Conservation (phyloP, 148 eudicot species). For the Simmondsia chinensis region DNA sequence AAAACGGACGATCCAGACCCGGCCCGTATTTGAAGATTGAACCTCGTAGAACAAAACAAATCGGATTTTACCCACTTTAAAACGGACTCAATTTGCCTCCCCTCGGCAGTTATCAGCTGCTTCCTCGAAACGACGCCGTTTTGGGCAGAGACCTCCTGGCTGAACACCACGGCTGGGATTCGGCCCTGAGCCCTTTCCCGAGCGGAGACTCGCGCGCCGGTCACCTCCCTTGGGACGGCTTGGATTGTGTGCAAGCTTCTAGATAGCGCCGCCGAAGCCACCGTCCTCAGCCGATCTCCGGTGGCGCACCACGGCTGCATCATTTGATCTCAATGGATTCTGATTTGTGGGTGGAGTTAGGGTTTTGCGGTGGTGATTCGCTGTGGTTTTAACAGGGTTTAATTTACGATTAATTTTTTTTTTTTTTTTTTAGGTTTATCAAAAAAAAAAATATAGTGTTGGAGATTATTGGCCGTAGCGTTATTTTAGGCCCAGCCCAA, state of each 20-base stretch:
- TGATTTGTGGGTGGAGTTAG: no score
- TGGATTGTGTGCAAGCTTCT: conserved; percentile 69
- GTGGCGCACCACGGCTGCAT: conserved; percentile 53
- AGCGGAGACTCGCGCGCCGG: conserved; percentile 47
- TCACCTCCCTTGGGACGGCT: conserved; percentile 70
- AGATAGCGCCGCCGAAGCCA: conserved; percentile 10
- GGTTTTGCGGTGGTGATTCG: no score
- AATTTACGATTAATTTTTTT: no score
- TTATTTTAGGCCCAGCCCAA: no score
- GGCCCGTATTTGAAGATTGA: conserved; percentile 72
- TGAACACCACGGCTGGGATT: conserved; percentile 74
- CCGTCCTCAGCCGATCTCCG: conserved; percentile 22
- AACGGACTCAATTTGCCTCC: conserved; percentile 72
- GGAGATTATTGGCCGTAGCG: no score
- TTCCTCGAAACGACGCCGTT: conserved; percentile 28
- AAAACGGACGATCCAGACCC: conserved; percentile 77
- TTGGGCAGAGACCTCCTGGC: conserved; percentile 22
- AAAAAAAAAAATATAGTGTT: no score
- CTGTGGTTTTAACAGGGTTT: no score
- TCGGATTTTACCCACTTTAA: conserved; percentile 41
- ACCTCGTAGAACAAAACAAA: conserved; percentile 69
- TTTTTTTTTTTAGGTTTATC: no score
- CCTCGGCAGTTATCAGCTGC: conserved; percentile 56
- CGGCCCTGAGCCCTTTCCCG: conserved; percentile 76
- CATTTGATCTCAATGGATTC: conserved; percentile 36